These are phyloP conservation scores for Aureobasidium vineae DNA, from an alignment of 2,329 filamentous ascomycete genomes.

Conservation along the genomic window DNA sequence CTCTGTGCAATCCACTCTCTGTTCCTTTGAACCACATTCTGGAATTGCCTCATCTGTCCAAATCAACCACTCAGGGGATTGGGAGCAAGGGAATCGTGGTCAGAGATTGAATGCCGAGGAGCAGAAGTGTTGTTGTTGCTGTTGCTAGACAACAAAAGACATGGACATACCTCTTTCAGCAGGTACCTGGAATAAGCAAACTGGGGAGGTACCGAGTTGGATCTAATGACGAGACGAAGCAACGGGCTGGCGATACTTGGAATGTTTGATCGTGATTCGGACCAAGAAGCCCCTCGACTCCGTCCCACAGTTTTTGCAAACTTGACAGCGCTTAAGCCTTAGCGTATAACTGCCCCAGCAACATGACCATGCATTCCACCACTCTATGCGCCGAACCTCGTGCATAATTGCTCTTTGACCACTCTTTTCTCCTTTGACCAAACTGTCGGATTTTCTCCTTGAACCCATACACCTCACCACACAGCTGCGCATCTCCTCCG, in stretches of 20 bases:
- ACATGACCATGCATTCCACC: conserved; percentile 15
- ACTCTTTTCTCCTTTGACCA: conserved; percentile 26
- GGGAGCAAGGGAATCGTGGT: not conserved
- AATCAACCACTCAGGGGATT: not conserved
- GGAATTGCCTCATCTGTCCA: not conserved
- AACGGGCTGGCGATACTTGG: conserved; percentile 8
- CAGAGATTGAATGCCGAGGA: not conserved
- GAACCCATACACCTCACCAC: conserved; percentile 7
- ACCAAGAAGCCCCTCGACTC: conserved; percentile 7
- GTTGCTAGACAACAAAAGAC: not conserved
- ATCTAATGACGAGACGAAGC: conserved; percentile 13
- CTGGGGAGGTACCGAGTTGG: not conserved
- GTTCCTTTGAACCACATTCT: not conserved
- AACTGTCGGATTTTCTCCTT: conserved; percentile 24
- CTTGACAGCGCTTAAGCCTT: conserved; percentile 18
- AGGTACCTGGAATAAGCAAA: conserved; percentile 6
- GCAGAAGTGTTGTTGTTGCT: not conserved
- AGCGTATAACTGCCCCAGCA: conserved; percentile 22
- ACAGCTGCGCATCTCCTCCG: not conserved
- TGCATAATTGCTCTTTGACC: conserved; percentile 27
- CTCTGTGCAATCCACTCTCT: not conserved
- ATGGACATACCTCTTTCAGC: not conserved
- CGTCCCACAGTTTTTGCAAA: conserved; percentile 22
- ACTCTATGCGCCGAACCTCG: conserved; percentile 20
- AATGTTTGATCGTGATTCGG: conserved; percentile 15